These are phyloP conservation scores for Xanthoconium purpureum DNA, from an alignment of 768 basidiomycete genomes.

Conservation along the genomic window DNA sequence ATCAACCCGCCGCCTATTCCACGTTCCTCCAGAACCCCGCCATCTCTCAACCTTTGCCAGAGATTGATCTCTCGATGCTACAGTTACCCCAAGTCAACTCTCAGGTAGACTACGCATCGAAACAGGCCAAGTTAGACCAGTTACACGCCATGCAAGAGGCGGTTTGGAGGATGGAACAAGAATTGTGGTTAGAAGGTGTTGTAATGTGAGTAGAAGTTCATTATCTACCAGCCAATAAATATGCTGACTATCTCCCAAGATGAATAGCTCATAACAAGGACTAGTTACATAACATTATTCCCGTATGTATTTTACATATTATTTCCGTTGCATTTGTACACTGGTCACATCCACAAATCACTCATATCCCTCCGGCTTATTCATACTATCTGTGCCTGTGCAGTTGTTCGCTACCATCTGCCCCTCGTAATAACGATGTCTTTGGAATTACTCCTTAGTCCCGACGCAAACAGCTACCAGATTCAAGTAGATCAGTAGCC, in stretches of 20 bases:
- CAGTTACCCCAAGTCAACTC: slow-evolving; percentile 15
- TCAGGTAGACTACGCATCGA: slow-evolving; percentile 2
- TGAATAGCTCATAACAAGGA: not conserved
- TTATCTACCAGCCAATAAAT: too few species aligned
- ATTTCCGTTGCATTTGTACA: not conserved
- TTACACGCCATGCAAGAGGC: slow-evolving; percentile 33
- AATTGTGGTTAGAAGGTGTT: slow-evolving; percentile 27
- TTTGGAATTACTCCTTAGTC: not conserved
- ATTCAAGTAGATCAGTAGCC: not conserved
- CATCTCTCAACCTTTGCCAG: slow-evolving; percentile 8
- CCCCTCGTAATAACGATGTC: not conserved
- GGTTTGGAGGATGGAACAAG: slow-evolving; percentile 32
- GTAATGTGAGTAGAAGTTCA: slow-evolving; percentile 1
- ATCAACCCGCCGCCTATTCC: not conserved
- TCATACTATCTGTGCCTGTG: too few species aligned
- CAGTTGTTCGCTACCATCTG: not conserved
- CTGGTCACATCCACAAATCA: not conserved
- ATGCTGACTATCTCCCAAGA: slow-evolving; percentile 1
- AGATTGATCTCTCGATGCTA: slow-evolving; percentile 27
- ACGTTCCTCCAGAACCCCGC: slow-evolving; percentile 2
- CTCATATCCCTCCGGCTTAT: not conserved
- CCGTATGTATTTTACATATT: slow-evolving; percentile 8
- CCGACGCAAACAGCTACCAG: not conserved
- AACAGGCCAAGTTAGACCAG: slow-evolving; percentile 19
- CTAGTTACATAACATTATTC: slow-evolving; percentile 19